Percentiles rank a stretch among this genome's conserved stretches.
Conservation (phyloP, 139 green algal genomes). For the Chlamydomonas schloesseri region DNA sequence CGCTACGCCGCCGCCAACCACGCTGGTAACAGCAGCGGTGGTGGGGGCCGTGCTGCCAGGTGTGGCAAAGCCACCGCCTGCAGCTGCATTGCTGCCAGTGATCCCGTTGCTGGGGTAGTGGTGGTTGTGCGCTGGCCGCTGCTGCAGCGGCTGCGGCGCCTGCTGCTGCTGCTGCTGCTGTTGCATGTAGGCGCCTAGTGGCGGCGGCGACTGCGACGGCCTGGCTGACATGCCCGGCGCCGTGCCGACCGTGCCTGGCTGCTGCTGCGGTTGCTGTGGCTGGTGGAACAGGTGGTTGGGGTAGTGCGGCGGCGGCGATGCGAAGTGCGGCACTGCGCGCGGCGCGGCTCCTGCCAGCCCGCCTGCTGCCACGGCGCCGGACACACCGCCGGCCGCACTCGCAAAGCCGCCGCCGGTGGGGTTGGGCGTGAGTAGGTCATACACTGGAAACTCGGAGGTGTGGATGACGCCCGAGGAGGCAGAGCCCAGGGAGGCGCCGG, state of each 20-base stretch:
- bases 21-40: not conserved
- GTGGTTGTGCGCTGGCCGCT: not conserved
- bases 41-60: no score
- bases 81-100: no score
- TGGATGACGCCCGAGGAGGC: constrained; percentile 10
- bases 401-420: not conserved
- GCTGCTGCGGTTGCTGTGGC: not conserved
- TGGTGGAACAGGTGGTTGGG: not conserved
- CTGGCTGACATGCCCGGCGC: no score
- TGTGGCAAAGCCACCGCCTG: not conserved
- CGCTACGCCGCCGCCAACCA: no score
- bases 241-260: not conserved
- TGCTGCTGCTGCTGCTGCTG: not conserved
- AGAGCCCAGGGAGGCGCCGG: not conserved
- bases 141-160: not conserved
- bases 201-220: no score
- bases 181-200: not conserved
- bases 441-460: constrained; percentile 14
- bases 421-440: constrained; percentile 35
- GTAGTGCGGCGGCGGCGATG: not conserved
- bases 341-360: not conserved
- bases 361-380: no score
- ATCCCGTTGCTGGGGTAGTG: not conserved
- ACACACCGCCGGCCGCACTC: not conserved
- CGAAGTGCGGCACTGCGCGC: not conserved